These are phyloP conservation scores for Drechslerella dactyloides DNA, from an alignment of 2,329 filamentous ascomycete species.

Conservation along the genomic window DNA sequence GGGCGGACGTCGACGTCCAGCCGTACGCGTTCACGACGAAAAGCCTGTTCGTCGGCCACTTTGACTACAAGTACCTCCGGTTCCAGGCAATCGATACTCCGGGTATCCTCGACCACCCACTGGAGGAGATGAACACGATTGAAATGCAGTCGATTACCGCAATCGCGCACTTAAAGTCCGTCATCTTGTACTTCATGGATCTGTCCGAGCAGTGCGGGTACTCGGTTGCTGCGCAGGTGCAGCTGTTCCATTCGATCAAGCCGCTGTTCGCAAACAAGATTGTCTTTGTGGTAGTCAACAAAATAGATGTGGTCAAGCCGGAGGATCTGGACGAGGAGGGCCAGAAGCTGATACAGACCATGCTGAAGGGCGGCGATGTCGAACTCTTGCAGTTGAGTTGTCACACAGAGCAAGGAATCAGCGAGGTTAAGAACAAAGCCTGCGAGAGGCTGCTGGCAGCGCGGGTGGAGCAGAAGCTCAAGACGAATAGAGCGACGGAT, in stretches of 20 bases:
- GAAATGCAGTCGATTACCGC: slow-evolving; percentile 99
- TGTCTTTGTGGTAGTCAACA: slow-evolving; percentile 96
- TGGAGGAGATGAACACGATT: slow-evolving; percentile 99
- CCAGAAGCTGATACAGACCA: slow-evolving; percentile 75
- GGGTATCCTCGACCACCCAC: slow-evolving; percentile 95
- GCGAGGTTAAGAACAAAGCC: slow-evolving; percentile 90
- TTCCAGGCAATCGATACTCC: slow-evolving; percentile 96
- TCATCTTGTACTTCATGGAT: slow-evolving; percentile 98
- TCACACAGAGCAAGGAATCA: slow-evolving; percentile 91
- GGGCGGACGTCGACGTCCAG: slow-evolving; percentile 95
- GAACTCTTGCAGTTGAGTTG: slow-evolving; percentile 93
- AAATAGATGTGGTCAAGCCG: slow-evolving; percentile 88
- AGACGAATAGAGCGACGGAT: slow-evolving; percentile 82
- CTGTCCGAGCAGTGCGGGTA: slow-evolving; percentile 96
- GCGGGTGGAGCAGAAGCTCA: slow-evolving; percentile 92
- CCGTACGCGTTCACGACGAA: slow-evolving; percentile 99
- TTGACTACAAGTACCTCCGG: slow-evolving; percentile 91
- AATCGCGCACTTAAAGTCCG: slow-evolving; percentile 92
- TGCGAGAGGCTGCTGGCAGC: slow-evolving; percentile 93
- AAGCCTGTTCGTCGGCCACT: slow-evolving; percentile 94
- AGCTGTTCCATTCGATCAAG: slow-evolving; percentile 94
- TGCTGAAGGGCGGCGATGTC: slow-evolving; percentile 86
- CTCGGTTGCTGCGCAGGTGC: slow-evolving; percentile 87
- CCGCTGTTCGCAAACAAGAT: slow-evolving; percentile 97
- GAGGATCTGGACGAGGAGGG: slow-evolving; percentile 83